Base-by-base conservation (phyloP, 169 alveolate genomes). In the Plasmodium vinckei region DNA sequence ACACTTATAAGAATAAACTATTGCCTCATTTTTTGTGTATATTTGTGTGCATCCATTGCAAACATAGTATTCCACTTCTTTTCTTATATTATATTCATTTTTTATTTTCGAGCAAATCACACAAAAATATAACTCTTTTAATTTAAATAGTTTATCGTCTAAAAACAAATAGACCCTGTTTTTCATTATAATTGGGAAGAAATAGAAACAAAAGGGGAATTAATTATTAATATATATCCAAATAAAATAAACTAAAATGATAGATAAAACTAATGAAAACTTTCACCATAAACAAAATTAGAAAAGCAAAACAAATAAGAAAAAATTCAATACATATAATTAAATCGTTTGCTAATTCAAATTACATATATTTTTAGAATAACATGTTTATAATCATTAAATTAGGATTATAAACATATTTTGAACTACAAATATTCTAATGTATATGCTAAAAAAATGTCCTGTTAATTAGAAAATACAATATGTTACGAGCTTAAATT, bases 31-130 rank as follows among this genome's bases (percentile, higher is more conserved):
- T 63, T 49, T 53, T 57, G 77, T 63, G 12, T 77, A 77, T 63
- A 77, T 77, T 63, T 77, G 77, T 10, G 88, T 77, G 19, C 88
- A 77, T 10, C 88, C 77, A 64, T 77, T 77, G 46, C 88, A 77
- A 61, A 46, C 63, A 54, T 77, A 77, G 59, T 77, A 77, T 64
- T 77, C 88, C 9, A 77, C 57, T 77, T 77, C 88, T 13, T 77
- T 67, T n/a, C 51, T 77, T 21, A 77, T n/a, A 21, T 77, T 77
- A 63, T 25, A 77, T 39, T 77, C 88, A 77, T 64, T 77, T 44
- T 64, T 77, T 49, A 77, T 77, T 77, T 77, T 12, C 51, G 88
- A 77, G 39, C 88, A 77, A 25, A 23, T 77, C 17, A 77, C 59
- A 57, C 88, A 77, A 27, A 77, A 77, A 47, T 77, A 77, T 77